These are phyloP conservation scores for Zygoascus tannicola DNA, from an alignment of 805 yeast species.

Conservation along the genomic window DNA sequence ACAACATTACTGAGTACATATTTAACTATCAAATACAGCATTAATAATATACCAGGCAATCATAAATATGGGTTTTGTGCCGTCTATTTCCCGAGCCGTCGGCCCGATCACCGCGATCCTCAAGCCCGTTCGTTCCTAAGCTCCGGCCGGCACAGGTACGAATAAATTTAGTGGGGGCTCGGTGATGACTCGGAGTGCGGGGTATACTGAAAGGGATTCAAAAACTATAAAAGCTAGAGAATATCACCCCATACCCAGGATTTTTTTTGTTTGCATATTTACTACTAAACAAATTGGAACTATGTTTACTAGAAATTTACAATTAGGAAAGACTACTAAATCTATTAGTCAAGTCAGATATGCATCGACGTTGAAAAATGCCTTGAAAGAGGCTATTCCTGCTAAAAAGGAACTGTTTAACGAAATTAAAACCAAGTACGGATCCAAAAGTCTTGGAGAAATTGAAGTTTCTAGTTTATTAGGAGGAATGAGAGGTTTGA, in stretches of 20 bases:
- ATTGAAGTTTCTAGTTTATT: constrained; percentile 37
- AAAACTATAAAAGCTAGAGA: background rate
- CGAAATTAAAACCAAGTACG: constrained; percentile 32
- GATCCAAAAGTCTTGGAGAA: constrained; percentile 35
- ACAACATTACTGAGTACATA: no score
- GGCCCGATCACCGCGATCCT: background rate
- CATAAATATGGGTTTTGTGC: no score
- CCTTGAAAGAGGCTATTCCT: constrained; percentile 36
- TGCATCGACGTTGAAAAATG: constrained; percentile 25
- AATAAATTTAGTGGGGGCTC: no score
- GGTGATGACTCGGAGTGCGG: background rate
- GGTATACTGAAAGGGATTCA: background rate
- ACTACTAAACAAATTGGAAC: background rate
- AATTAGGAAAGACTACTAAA: background rate
- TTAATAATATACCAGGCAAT: no score
- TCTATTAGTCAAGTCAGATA: constrained; percentile 5
- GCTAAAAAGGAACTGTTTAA: constrained; percentile 33
- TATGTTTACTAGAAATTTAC: background rate
- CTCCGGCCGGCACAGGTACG: no score
- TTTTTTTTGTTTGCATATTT: background rate
- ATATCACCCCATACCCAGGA: background rate
- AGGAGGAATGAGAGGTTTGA: constrained; percentile 78
- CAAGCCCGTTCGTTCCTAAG: no score
- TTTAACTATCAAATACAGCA: no score
- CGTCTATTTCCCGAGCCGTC: background rate